Evolutionary conservation across 495 filamentous ascomycete genomes (phyloP).

Genomic region (Niebla homalea): DNA sequence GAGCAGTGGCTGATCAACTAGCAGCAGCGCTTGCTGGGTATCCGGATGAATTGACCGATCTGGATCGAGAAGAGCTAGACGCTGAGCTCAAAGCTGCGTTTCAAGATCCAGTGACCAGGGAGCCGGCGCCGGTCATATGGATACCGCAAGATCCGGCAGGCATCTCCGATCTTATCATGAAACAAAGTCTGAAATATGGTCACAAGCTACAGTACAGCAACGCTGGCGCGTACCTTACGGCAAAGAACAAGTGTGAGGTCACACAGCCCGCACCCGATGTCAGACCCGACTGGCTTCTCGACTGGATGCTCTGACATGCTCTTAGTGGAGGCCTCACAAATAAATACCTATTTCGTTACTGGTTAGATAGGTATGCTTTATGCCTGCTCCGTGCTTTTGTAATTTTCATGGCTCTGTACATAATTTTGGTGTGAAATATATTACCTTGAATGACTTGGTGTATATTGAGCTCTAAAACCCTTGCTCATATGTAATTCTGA

Average conservation of each 20-base stretch:
- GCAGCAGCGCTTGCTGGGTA: constrained; percentile 41
- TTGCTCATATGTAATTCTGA: too few species aligned
- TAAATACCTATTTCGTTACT: too few species aligned
- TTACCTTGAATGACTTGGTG: too few species aligned
- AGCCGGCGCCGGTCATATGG: constrained; percentile 80
- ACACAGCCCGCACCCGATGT: constrained; percentile 18
- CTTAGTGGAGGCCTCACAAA: too few species aligned
- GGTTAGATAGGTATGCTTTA: too few species aligned
- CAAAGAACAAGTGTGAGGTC: constrained; percentile 42
- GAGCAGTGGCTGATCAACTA: constrained; percentile 15
- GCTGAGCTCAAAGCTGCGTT: constrained; percentile 84
- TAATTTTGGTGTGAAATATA: too few species aligned
- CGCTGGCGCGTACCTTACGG: constrained; percentile 72
- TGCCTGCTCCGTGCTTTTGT: too few species aligned
- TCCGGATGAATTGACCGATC: constrained; percentile 82
- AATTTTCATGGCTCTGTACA: too few species aligned
- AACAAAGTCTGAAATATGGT: constrained; percentile 58
- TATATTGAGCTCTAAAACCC: too few species aligned
- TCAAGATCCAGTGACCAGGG: constrained; percentile 75
- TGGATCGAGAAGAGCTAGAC: constrained; percentile 82
- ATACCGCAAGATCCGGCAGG: constrained; percentile 88
- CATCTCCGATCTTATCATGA: constrained; percentile 78
- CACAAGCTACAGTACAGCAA: constrained; percentile 85
- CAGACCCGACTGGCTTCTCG: constrained; percentile 17
- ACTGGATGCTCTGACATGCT: constrained; percentile 4